These are phyloP conservation scores for Penicillium desertorum DNA, from an alignment of 495 filamentous ascomycete species.

Conservation along the genomic window DNA sequence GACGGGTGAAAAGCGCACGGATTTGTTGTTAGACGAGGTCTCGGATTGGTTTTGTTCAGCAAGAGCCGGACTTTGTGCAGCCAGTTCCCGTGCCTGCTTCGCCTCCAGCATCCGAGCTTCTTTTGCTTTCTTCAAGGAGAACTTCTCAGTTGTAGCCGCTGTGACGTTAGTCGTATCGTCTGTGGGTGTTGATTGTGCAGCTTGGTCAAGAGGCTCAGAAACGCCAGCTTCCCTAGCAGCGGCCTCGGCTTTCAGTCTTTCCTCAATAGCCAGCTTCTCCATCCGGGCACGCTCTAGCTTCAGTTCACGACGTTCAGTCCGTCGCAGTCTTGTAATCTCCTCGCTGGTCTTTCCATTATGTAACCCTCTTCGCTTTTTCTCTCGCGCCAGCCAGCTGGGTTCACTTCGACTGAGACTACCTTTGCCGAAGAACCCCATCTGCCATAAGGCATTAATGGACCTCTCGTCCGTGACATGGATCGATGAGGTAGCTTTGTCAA, in stretches of 20 bases:
- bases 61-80: slow-evolving; percentile 19
- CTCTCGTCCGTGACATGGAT: slow-evolving; percentile 78
- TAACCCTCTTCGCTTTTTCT: slow-evolving; percentile 67
- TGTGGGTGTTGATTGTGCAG: slow-evolving; percentile 14
- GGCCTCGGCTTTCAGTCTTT: slow-evolving; percentile 63
- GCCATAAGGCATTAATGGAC: slow-evolving; percentile 81
- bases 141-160: slow-evolving; percentile 31
- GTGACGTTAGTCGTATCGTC: slow-evolving; percentile 23
- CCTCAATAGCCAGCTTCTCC: slow-evolving; percentile 76
- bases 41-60: slow-evolving; percentile 11
- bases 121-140: slow-evolving; percentile 44
- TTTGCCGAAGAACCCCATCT: slow-evolving; percentile 95
- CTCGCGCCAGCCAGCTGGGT: slow-evolving; percentile 84
- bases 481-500: slow-evolving; percentile 74
- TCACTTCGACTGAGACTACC: slow-evolving; percentile 90
- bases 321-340: slow-evolving; percentile 70
- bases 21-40: slow-evolving; percentile 48
- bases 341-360: slow-evolving; percentile 67
- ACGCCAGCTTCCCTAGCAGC: slow-evolving; percentile 35
- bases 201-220: slow-evolving; percentile 4
- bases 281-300: slow-evolving; percentile 88
- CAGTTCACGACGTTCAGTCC: slow-evolving; percentile 75
- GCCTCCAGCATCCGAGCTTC: slow-evolving; percentile 37
- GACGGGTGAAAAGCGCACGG: slow-evolving; percentile 62
- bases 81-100: slow-evolving; percentile 28